phyloP scores from a whole-genome alignment of 2,329 filamentous ascomycete species.

The Epichloe bromicola region DNA sequence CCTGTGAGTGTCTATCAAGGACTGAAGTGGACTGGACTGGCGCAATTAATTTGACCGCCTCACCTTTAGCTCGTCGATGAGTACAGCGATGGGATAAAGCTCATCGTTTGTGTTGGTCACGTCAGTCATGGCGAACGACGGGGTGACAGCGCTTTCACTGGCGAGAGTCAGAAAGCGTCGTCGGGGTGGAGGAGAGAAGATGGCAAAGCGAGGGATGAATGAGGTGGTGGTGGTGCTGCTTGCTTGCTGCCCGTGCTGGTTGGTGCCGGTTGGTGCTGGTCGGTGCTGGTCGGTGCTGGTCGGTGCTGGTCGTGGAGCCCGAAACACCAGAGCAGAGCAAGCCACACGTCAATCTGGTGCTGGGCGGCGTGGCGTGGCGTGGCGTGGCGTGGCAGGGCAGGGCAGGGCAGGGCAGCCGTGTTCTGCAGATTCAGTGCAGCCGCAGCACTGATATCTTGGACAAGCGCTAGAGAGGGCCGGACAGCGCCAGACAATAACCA shows the following conservation, averaged over 20 bases:
- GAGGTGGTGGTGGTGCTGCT: neutral
- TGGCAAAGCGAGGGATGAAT: conserved; percentile 3
- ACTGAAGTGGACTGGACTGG: neutral
- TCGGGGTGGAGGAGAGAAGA: conserved; percentile 3
- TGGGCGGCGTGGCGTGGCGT: too few species aligned
- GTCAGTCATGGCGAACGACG: conserved; percentile 64
- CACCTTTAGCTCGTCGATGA: conserved; percentile 99
- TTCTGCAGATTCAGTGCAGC: too few species aligned
- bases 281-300: neutral
- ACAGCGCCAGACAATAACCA: too few species aligned
- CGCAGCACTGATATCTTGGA: too few species aligned
- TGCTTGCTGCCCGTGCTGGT: neutral
- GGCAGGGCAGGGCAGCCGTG: too few species aligned
- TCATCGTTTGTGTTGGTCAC: conserved; percentile 87
- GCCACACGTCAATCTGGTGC: too few species aligned
- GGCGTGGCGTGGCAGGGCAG: too few species aligned
- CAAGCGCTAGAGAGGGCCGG: too few species aligned
- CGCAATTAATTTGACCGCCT: conserved; percentile 13
- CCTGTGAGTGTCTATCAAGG: neutral
- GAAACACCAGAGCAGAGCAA: neutral
- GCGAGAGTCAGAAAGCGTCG: conserved; percentile 5
- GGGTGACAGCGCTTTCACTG: conserved; percentile 19
- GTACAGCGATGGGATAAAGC: conserved; percentile 98
- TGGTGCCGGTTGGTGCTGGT: neutral
- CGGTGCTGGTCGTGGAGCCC: neutral